These are phyloP conservation scores for Curvularia sp. DNA, from an alignment of 2,329 filamentous ascomycete species.

Conservation along the genomic window DNA sequence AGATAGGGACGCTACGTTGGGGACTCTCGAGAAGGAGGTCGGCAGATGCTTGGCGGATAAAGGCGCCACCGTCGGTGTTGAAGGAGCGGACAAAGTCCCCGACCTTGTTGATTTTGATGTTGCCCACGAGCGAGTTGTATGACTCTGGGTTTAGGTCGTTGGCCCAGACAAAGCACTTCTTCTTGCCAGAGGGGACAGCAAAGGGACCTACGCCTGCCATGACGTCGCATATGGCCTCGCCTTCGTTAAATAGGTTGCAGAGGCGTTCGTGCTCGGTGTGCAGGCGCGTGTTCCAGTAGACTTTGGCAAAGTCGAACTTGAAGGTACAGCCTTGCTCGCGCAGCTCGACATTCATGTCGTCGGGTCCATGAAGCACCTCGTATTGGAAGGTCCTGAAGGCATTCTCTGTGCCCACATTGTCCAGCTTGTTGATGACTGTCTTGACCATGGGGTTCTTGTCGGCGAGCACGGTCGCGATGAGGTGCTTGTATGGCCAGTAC, in stretches of 20 bases:
- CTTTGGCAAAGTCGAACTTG: conserved; percentile 90
- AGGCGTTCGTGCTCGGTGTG: conserved; percentile 88
- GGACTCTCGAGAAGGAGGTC: conserved; percentile 62
- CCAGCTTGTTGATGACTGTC: conserved; percentile 95
- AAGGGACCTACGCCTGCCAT: conserved; percentile 99
- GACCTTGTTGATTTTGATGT: conserved; percentile 81
- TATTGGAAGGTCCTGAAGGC: conserved; percentile 92
- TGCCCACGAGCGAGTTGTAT: conserved; percentile 73
- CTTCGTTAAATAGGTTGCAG: conserved; percentile 75
- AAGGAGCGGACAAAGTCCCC: conserved; percentile 73
- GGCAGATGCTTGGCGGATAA: conserved; percentile 76
- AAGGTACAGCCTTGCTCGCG: conserved; percentile 86
- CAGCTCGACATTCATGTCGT: conserved; percentile 83
- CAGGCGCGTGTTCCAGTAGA: conserved; percentile 97
- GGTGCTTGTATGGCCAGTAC: conserved; percentile 82
- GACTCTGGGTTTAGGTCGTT: conserved; percentile 97
- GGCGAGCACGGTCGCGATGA: conserved; percentile 84
- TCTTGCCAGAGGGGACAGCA: conserved; percentile 88
- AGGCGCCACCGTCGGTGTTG: conserved; percentile 81
- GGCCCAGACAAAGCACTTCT: conserved; percentile 90
- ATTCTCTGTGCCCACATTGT: conserved; percentile 84
- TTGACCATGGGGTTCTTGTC: conserved; percentile 85
- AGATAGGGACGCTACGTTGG: conserved; percentile 59
- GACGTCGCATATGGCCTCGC: conserved; percentile 91
- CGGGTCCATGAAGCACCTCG: conserved; percentile 82